A percentile compares a stretch with the other conserved stretches of the same genome.
Conservation (phyloP, 202 grass and related monocot species). For the Eragrostis tef region DNA sequence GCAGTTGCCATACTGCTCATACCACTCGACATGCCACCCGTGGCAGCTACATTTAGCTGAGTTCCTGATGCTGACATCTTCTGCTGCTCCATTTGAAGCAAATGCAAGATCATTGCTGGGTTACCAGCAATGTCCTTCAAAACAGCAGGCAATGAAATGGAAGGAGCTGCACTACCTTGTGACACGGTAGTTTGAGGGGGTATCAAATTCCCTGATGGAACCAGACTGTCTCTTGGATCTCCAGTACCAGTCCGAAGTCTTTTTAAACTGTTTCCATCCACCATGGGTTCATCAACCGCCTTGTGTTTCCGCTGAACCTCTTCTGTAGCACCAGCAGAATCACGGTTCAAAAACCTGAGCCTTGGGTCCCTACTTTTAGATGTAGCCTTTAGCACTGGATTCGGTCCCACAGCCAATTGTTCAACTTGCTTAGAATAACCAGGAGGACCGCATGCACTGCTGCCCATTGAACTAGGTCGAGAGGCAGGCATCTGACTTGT, state of each 20-base stretch:
- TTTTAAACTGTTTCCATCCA: constrained; percentile 60
- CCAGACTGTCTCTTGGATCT: constrained; percentile 46
- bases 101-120: constrained; percentile 75
- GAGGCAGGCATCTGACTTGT: constrained; percentile 37
- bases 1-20: constrained; percentile 36
- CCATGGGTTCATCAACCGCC: constrained; percentile 47
- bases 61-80: constrained; percentile 63
- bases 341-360: constrained; percentile 69
- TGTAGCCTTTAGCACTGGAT: constrained; percentile 48
- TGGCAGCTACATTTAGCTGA: constrained; percentile 48
- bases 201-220: constrained; percentile 45
- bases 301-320: constrained; percentile 65
- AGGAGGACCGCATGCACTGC: constrained; percentile 44
- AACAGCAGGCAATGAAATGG: constrained; percentile 63
- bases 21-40: constrained; percentile 41
- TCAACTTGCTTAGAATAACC: constrained; percentile 53
- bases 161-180: constrained; percentile 44
- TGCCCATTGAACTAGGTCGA: constrained; percentile 37
- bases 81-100: constrained; percentile 74
- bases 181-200: constrained; percentile 40
- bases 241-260: constrained; percentile 52
- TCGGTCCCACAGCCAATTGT: constrained; percentile 45
- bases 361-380: constrained; percentile 86
- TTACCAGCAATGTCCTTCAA: constrained; percentile 84
- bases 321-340: constrained; percentile 51